Conservation (phyloP, 176 grass and related monocot species). For the Oryza glaberrima region DNA sequence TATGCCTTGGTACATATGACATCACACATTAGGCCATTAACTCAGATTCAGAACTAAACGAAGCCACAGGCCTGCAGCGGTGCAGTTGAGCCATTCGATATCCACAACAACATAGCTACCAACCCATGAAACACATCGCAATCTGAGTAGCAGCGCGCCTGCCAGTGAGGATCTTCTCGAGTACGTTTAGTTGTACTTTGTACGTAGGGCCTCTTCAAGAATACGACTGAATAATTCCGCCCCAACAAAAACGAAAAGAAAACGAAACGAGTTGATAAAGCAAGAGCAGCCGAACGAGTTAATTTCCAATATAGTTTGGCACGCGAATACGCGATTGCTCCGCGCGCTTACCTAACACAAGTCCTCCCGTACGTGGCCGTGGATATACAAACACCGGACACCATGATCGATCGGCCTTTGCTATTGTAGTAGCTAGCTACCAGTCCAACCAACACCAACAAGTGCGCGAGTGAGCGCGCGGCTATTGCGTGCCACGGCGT, state of each 20-base stretch:
- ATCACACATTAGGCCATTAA: no score
- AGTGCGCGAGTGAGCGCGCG: background rate
- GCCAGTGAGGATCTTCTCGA: no score
- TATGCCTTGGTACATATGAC: no score
- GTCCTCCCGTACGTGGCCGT: no score
- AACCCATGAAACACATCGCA: no score
- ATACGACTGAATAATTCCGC: background rate
- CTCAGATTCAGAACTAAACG: background rate
- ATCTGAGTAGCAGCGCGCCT: no score
- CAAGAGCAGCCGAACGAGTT: background rate
- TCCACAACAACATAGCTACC: background rate
- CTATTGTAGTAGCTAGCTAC: background rate
- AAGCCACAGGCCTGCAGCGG: background rate
- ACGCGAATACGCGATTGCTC: background rate
- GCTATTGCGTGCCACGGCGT: no score
- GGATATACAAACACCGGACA: background rate
- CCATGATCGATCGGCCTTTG: no score
- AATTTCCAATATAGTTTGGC: background rate
- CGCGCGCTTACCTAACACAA: background rate
- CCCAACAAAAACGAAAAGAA: background rate
- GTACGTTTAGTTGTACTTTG: no score
- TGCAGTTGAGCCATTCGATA: background rate
- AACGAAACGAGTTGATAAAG: background rate
- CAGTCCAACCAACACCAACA: background rate
- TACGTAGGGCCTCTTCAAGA: no score